phyloP scores from a whole-genome alignment of 805 yeast species.

The Sugiyamaella mastotermitis region DNA sequence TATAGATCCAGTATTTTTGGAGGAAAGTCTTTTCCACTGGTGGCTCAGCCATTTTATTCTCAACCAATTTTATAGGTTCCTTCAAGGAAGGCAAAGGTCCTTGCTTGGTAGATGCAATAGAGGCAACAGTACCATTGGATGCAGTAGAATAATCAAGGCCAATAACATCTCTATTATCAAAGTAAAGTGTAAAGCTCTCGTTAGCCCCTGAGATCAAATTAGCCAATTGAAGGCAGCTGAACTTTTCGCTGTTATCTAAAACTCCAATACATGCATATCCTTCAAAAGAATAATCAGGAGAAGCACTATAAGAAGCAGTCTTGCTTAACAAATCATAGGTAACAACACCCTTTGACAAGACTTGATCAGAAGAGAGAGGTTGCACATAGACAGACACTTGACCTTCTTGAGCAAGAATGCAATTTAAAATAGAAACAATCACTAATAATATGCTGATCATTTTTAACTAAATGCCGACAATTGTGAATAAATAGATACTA shows the following conservation, averaged over 20 bases:
- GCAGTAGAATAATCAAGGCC: conserved; percentile 5
- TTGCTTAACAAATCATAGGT: conserved; percentile 3
- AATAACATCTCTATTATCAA: background rate
- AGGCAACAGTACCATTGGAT: background rate
- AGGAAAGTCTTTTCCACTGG: conserved; percentile 22
- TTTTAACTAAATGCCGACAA: no score
- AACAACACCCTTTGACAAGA: conserved; percentile 1
- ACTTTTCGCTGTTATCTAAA: conserved; percentile 5
- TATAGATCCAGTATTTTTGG: conserved; percentile 27
- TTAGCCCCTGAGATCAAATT: no score
- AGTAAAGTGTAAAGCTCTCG: no score
- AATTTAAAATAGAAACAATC: no score
- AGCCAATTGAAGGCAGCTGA: conserved; percentile 13
- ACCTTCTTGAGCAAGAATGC: no score
- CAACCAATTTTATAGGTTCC: conserved; percentile 22
- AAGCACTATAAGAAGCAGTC: background rate
- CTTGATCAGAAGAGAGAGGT: conserved; percentile 1
- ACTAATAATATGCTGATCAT: no score
- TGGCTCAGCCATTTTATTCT: conserved; percentile 22
- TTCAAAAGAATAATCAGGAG: conserved; percentile 1
- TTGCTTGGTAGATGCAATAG: background rate
- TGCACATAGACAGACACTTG: conserved; percentile 7
- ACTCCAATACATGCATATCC: conserved; percentile 19
- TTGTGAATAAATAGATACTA: no score
- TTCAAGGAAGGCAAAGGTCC: conserved; percentile 21